Evolutionary conservation across 2,329 filamentous ascomycete species (phyloP).

Genomic region (Cladophialophora bantiana): DNA sequence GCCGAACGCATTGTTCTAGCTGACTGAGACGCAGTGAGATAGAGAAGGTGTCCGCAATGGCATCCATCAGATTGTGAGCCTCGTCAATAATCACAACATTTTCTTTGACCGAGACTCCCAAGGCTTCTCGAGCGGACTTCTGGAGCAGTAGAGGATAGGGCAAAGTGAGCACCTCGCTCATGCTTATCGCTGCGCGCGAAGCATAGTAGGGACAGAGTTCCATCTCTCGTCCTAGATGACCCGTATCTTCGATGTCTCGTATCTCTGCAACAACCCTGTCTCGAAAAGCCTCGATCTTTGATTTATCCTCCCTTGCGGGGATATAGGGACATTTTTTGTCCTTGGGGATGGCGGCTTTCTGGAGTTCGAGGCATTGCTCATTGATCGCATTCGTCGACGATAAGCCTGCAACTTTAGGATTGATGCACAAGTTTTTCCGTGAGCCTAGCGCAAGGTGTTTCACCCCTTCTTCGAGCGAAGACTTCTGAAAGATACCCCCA

Average conservation of each 20-base stretch:
- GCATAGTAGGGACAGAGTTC: constrained; percentile 95
- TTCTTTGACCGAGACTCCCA: constrained; percentile 82
- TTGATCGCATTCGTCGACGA: constrained; percentile 81
- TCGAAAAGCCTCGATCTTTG: constrained; percentile 78
- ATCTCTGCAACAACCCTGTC: constrained; percentile 84
- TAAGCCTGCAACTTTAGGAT: constrained; percentile 77
- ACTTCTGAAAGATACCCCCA: constrained; percentile 37
- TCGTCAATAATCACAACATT: constrained; percentile 97
- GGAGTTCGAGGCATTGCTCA: constrained; percentile 87
- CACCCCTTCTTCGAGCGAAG: constrained; percentile 50
- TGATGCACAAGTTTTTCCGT: constrained; percentile 88
- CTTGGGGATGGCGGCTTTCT: constrained; percentile 70
- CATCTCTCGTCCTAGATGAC: constrained; percentile 76
- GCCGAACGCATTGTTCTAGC: constrained; percentile 72
- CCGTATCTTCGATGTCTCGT: constrained; percentile 92
- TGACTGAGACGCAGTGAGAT: constrained; percentile 76
- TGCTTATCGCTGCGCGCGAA: constrained; percentile 80
- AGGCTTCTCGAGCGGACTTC: constrained; percentile 82
- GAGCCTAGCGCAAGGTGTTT: constrained; percentile 87
- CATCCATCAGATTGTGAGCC: constrained; percentile 97
- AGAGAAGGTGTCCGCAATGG: constrained; percentile 85
- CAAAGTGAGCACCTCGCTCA: constrained; percentile 85
- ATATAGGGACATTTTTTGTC: constrained; percentile 77
- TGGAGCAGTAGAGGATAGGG: constrained; percentile 92
- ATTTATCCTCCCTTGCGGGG: constrained; percentile 76